phyloP scores from a whole-genome alignment of 78 protist species.

The Anaeramoeba flamelloides region DNA sequence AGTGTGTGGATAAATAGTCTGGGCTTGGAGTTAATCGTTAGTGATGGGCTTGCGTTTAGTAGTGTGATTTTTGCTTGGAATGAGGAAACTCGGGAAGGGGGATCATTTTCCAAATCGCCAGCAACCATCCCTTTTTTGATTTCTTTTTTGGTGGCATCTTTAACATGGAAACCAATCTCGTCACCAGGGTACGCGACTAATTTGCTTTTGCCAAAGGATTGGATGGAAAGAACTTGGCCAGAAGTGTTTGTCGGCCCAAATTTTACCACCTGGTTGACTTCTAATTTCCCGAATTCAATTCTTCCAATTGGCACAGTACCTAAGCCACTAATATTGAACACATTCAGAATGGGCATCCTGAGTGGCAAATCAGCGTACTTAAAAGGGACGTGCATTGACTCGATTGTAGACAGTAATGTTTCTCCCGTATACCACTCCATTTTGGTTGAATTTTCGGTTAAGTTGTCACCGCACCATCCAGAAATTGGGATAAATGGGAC shows the following conservation, averaged over 20 bases:
- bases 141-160: neutral
- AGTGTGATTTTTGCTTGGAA: neutral
- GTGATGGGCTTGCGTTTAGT: neutral
- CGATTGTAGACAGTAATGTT: constrained; percentile 61
- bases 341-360: constrained; percentile 79
- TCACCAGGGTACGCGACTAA: neutral
- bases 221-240: constrained; percentile 44
- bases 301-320: constrained; percentile 89
- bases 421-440: constrained; percentile 72
- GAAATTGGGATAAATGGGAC: constrained; percentile 69
- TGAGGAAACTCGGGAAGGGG: neutral
- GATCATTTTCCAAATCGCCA: neutral
- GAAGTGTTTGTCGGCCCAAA: constrained; percentile 29
- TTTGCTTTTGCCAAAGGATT: neutral
- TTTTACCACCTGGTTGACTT: neutral
- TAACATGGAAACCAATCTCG: neutral
- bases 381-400: constrained; percentile 18
- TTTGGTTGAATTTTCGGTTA: constrained; percentile 63
- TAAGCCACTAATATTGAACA: constrained; percentile 72
- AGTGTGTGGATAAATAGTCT: constrained; percentile 3
- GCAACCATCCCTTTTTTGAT: too few species aligned
- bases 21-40: constrained; percentile 1
- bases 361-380: constrained; percentile 68
- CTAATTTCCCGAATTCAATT: constrained; percentile 65
- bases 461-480: constrained; percentile 92